Conservation (phyloP, 2,329 filamentous ascomycete genomes). For the Talaromyces sp. region DNA sequence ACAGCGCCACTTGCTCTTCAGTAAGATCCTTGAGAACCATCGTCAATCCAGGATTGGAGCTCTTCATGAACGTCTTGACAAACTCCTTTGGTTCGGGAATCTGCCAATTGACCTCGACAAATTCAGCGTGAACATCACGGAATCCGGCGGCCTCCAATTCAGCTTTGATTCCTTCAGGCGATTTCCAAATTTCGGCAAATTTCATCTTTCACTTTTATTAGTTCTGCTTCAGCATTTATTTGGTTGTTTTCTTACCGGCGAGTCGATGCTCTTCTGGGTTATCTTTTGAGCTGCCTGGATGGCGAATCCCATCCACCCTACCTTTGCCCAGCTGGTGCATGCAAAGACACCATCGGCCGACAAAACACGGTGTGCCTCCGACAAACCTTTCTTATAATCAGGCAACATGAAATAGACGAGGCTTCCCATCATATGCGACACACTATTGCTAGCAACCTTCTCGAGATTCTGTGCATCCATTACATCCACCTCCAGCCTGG, state of each 20-base stretch:
- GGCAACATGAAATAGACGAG: conserved; percentile 16
- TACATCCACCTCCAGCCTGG: not conserved
- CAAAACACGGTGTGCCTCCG: conserved; percentile 10
- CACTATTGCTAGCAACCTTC: not conserved
- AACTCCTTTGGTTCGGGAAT: not conserved
- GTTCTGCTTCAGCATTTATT: not conserved
- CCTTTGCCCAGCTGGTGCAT: conserved; percentile 11
- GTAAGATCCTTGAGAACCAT: not conserved
- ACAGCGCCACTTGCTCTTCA: conserved; percentile 4
- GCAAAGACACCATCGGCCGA: conserved; percentile 14
- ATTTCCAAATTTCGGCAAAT: not conserved
- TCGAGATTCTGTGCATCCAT: conserved; percentile 16
- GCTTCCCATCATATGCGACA: conserved; percentile 13
- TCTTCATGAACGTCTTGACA: not conserved
- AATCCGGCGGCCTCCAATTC: conserved; percentile 11
- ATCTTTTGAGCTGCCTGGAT: not conserved
- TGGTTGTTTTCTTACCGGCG: not conserved
- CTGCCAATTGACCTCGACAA: conserved; percentile 13
- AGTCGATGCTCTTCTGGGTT: not conserved
- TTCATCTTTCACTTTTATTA: not conserved
- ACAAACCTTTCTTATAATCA: conserved; percentile 9
- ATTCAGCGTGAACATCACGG: not conserved
- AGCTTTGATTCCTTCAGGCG: not conserved
- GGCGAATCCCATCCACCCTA: not conserved
- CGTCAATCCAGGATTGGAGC: not conserved